Base-by-base conservation (phyloP, 225 moss, liverwort and hornwort species). In the Marchantia paleacea region DNA sequence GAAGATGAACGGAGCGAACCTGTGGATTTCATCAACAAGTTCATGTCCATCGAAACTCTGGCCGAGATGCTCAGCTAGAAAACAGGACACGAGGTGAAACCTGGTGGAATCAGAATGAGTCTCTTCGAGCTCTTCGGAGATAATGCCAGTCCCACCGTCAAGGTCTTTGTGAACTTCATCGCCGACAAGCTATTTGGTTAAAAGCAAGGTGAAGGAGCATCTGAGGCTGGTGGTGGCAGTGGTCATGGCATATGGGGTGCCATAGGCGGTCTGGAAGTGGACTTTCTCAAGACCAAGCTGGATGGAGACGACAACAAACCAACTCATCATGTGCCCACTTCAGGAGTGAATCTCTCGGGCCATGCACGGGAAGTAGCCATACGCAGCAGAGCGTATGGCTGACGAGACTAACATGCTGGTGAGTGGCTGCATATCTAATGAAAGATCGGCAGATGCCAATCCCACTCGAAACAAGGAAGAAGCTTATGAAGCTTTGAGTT, bases 391-490 rank as follows among this genome's bases (percentile, higher is more conserved):
- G 1, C 81, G 86, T 71, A 76, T 90, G 31, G 2, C 55, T n/a
- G 74, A 84, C 12, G 97, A 94, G 19, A 87, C 87, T 9, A 92
- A 91, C 74, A 87, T 93, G 18, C 77, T 97, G 39, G 52, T 97
- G 39, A 94, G 94, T 60, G 97, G 97, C 12, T 97, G 97, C 47
- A 91, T 93, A 80, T 84, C 85, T 16, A 90, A 93, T 71, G 94
- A 97, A 72, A 97, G 94, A 3, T 97, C 97, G 14, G 95, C 97
- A 29, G 97, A 97, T 72, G 97, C 97, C 31, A 97, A 92, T 10
- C 97, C 97, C 22, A 84, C 79, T 6, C 90, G 93, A 11, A 83
- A 92, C 60, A 83, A 87, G 64, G 81, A 85, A 1, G 62, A 95
- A 75, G 95, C 97, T 1, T 97, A 97, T 24, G 97, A 94, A 52